phyloP scores from a whole-genome alignment of 1,284 basidiomycete genomes.

The Tylopilus orsonianus region DNA sequence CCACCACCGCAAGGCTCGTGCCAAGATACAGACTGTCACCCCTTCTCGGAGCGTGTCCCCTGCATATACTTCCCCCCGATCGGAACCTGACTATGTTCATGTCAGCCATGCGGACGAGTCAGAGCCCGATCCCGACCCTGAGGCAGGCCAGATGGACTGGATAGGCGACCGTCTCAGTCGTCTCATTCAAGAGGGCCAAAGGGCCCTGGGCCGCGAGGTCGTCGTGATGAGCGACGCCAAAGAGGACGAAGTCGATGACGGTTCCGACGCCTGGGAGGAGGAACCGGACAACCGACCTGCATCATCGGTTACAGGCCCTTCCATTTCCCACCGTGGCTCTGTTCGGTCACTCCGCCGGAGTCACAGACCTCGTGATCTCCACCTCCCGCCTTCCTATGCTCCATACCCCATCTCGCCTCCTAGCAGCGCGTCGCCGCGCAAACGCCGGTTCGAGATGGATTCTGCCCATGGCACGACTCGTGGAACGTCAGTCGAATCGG shows the following conservation, averaged over 20 bases:
- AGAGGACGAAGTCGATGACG: slow-evolving; percentile 74
- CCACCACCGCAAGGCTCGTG: slow-evolving; percentile 35
- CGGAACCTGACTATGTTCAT: slow-evolving; percentile 41
- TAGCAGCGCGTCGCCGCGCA: slow-evolving; percentile 34
- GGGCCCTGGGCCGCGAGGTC: slow-evolving; percentile 65
- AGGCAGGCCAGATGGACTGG: slow-evolving; percentile 65
- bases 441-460: slow-evolving; percentile 29
- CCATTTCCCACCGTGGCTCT: slow-evolving; percentile 30
- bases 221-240: slow-evolving; percentile 69
- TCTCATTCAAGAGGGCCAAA: slow-evolving; percentile 72
- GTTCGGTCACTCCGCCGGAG: slow-evolving; percentile 29
- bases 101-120: slow-evolving; percentile 15
- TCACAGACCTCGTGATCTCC: slow-evolving; percentile 30
- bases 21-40: slow-evolving; percentile 25
- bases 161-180: slow-evolving; percentile 64
- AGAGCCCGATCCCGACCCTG: slow-evolving; percentile 29
- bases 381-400: slow-evolving; percentile 32
- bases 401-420: slow-evolving; percentile 28
- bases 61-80: slow-evolving; percentile 31
- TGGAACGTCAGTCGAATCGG: slow-evolving; percentile 35
- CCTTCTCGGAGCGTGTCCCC: slow-evolving; percentile 31
- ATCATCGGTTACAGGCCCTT: slow-evolving; percentile 15
- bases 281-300: slow-evolving; percentile 35
- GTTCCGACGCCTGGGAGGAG: slow-evolving; percentile 67
- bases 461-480: slow-evolving; percentile 16